Evolutionary conservation across 257 asterid species (phyloP), one percentile per base, ranked within the genome.

Genomic region (Jasminum sambac): DNA sequence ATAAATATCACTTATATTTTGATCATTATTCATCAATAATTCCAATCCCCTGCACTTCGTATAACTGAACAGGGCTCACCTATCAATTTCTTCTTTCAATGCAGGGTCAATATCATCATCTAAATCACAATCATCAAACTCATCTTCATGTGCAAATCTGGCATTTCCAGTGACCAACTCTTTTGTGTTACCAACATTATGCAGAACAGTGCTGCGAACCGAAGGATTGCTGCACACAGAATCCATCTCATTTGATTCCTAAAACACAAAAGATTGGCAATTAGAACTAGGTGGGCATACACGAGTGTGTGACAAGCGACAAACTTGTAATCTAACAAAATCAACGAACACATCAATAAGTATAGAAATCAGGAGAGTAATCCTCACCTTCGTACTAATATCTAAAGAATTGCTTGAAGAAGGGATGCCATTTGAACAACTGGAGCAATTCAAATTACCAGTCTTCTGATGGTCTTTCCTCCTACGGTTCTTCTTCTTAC

Each of bases 71-170:
- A 55, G 70, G 68, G 61, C 88, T 81, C 78, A 89, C 99, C 96
- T 87, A 79, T 95, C 99, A 63, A 91, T 89, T 83, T 88, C 64
- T 83, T 91, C 99, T 84, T 89, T 88, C 86, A 86, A 73, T 60
- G 87, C 98, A 75, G 96, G 99, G 74, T 92, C 98, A 79, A 92
- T 85, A 61, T 80, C 98, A 60, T 90, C 96, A 38, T 92, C 98
- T 76, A 87, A 70, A 81, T 87, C 96, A 61, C 84, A 90, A 59
- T 78, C 85, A 75, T 86, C 98, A 82, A 85, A 89, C 67, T 82
- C 95, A 72, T 79, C 87, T 75, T 86, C 95, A 67, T 86, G 82
- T 66, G 80, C 71, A 77, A 89, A 82, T 72, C 78, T 76, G 42
- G 76, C 91, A 68, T 81, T 85, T 59, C 78, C 84, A 66, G 80